Conservation (phyloP, 2,329 filamentous ascomycete species). For the Drechslerella coelobrocha region DNA sequence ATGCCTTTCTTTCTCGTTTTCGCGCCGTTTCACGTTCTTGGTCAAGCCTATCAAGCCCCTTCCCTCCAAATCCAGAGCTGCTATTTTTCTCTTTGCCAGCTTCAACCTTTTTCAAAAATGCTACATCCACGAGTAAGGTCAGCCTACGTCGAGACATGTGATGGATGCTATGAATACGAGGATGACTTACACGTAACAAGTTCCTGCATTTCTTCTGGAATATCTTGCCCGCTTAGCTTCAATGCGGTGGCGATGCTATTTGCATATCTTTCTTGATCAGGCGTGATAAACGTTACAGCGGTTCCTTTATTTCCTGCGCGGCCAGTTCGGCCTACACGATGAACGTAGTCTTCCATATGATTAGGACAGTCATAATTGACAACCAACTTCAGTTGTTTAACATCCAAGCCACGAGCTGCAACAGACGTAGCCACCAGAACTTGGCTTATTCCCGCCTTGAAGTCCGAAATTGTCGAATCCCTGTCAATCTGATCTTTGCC, state of each 20-base stretch:
- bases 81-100: conserved; percentile 84
- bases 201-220: conserved; percentile 73
- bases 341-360: conserved; percentile 95
- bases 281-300: conserved; percentile 90
- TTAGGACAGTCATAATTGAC: conserved; percentile 85
- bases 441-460: conserved; percentile 98
- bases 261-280: conserved; percentile 89
- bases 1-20: conserved; percentile 83
- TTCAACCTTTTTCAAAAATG: conserved; percentile 89
- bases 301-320: conserved; percentile 95
- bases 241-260: conserved; percentile 87
- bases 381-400: conserved; percentile 93
- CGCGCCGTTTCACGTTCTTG: conserved; percentile 87
- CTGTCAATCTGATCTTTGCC: conserved; percentile 99
- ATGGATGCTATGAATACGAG: conserved; percentile 55
- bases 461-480: conserved; percentile 99
- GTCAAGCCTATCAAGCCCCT: conserved; percentile 89
- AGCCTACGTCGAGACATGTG: background rate
- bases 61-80: conserved; percentile 88
- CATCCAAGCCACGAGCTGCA: conserved; percentile 99
- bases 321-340: conserved; percentile 89
- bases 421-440: conserved; percentile 99
- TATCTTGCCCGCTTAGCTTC: conserved; percentile 84
- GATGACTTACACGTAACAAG: conserved; percentile 62
- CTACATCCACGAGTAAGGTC: conserved; percentile 52